Evolutionary conservation across 257 asterid species (phyloP).

Genomic region (Fraxinus anomala): DNA sequence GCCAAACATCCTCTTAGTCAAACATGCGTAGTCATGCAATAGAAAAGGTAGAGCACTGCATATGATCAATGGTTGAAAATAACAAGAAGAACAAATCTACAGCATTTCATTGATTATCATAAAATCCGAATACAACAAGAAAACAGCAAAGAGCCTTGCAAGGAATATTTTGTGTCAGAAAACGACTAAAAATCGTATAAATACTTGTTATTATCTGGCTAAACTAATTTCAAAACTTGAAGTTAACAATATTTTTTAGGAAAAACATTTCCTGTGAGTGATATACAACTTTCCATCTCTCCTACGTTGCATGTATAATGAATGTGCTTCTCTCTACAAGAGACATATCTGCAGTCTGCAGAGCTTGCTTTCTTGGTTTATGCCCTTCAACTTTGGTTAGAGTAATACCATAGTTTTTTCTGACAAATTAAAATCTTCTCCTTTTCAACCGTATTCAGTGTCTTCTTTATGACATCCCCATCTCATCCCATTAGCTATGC

Average conservation of each 20-base stretch:
- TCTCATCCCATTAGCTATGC: slow-evolving; percentile 79
- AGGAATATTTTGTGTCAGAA: slow-evolving; percentile 44
- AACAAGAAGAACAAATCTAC: not conserved
- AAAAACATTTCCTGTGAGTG: slow-evolving; percentile 20
- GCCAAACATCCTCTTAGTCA: not conserved
- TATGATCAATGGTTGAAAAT: not conserved
- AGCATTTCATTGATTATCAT: not conserved
- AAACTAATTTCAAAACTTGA: slow-evolving; percentile 31
- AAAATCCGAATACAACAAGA: slow-evolving; percentile 27
- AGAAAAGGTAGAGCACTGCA: not conserved
- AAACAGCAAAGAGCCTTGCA: slow-evolving; percentile 36
- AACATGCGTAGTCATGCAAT: too few species aligned
- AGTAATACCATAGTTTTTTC: slow-evolving; percentile 93
- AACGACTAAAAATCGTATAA: slow-evolving; percentile 22
- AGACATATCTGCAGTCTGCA: slow-evolving; percentile 17
- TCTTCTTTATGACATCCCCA: slow-evolving; percentile 91
- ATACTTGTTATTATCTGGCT: slow-evolving; percentile 39
- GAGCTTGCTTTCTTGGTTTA: slow-evolving; percentile 1
- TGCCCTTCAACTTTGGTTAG: slow-evolving; percentile 56
- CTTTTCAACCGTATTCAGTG: slow-evolving; percentile 63
- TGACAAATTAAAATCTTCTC: slow-evolving; percentile 91
- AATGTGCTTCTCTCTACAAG: slow-evolving; percentile 35
- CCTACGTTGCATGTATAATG: slow-evolving; percentile 35
- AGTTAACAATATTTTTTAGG: not conserved
- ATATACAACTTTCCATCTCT: slow-evolving; percentile 32